Evolutionary conservation across 306 rosid species (phyloP).

Genomic region (Vigna trinervia): DNA sequence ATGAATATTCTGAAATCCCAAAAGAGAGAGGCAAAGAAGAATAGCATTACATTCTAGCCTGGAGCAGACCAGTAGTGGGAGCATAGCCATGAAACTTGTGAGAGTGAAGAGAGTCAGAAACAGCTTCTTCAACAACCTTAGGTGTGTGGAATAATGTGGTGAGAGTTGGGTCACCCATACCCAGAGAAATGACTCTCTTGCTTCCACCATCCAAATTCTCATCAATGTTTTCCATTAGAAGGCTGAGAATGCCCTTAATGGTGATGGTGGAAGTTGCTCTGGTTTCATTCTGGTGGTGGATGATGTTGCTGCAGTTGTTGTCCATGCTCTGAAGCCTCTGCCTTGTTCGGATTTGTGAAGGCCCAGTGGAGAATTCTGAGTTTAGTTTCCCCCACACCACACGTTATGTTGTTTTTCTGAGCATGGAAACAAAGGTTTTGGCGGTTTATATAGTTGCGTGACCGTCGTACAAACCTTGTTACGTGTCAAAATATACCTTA

Average conservation of each 20-base stretch:
- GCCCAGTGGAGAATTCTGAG: too few relatives aligned
- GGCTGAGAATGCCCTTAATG: slow-evolving; percentile 82
- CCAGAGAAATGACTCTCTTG: slow-evolving; percentile 69
- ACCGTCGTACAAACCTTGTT: too few relatives aligned
- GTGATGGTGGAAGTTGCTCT: slow-evolving; percentile 69
- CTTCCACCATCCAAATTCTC: slow-evolving; percentile 11
- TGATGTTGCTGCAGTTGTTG: too few relatives aligned
- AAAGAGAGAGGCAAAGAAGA: background rate
- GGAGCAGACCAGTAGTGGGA: slow-evolving; percentile 86
- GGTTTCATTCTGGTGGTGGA: background rate
- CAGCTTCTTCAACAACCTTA: slow-evolving; percentile 64
- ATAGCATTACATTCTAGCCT: slow-evolving; percentile 63
- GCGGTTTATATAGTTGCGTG: too few relatives aligned
- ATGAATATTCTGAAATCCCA: background rate
- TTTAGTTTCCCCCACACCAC: too few relatives aligned
- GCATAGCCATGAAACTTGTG: slow-evolving; percentile 84
- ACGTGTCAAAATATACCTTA: too few relatives aligned
- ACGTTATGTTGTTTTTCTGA: too few relatives aligned
- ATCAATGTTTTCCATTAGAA: slow-evolving; percentile 60
- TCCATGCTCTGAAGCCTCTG: too few relatives aligned
- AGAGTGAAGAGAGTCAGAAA: slow-evolving; percentile 62
- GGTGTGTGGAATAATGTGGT: slow-evolving; percentile 67
- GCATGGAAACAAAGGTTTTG: too few relatives aligned
- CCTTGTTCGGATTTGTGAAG: too few relatives aligned
- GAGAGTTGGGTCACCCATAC: slow-evolving; percentile 92